A percentile compares a stretch with the other conserved stretches of the same genome.
phyloP scores from a whole-genome alignment of 2,329 filamentous ascomycete genomes.

The Celoporthe dispersa region DNA sequence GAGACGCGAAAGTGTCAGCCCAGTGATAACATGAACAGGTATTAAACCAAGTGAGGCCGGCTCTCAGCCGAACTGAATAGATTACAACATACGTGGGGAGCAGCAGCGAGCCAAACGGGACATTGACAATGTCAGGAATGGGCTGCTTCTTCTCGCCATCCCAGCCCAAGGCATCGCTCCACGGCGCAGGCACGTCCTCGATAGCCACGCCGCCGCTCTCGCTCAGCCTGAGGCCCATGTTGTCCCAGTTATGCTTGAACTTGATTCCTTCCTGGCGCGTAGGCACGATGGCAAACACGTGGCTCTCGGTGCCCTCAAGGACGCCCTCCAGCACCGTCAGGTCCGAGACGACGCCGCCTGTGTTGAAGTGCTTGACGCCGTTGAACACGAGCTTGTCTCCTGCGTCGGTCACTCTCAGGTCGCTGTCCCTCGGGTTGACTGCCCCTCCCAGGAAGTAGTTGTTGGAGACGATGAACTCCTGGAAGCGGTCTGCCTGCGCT shows the following conservation, averaged over 20 bases:
- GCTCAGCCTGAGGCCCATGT: slow-evolving; percentile 64
- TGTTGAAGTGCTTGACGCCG: slow-evolving; percentile 70
- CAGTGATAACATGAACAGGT: not conserved
- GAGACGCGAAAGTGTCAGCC: not conserved
- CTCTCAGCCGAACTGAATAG: not conserved
- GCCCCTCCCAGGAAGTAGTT: slow-evolving; percentile 70
- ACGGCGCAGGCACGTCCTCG: slow-evolving; percentile 58
- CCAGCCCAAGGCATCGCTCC: slow-evolving; percentile 68
- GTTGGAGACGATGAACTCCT: slow-evolving; percentile 63
- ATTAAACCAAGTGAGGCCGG: too few species aligned
- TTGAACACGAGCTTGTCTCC: slow-evolving; percentile 62
- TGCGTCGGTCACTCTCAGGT: slow-evolving; percentile 59
- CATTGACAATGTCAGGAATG: slow-evolving; percentile 51
- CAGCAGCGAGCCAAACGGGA: slow-evolving; percentile 61
- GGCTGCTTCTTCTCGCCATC: slow-evolving; percentile 54
- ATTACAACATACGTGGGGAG: slow-evolving; percentile 54
- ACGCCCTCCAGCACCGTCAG: slow-evolving; percentile 69
- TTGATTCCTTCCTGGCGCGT: slow-evolving; percentile 62
- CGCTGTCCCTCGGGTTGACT: slow-evolving; percentile 67
- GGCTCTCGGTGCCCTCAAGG: slow-evolving; percentile 59
- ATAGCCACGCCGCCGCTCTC: slow-evolving; percentile 68
- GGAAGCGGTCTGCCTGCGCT: slow-evolving; percentile 61
- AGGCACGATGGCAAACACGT: slow-evolving; percentile 65
- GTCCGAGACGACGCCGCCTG: slow-evolving; percentile 68
- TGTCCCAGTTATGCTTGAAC: slow-evolving; percentile 68